phyloP scores from a whole-genome alignment of 768 basidiomycete species.

The Coprinellus micaceus region DNA sequence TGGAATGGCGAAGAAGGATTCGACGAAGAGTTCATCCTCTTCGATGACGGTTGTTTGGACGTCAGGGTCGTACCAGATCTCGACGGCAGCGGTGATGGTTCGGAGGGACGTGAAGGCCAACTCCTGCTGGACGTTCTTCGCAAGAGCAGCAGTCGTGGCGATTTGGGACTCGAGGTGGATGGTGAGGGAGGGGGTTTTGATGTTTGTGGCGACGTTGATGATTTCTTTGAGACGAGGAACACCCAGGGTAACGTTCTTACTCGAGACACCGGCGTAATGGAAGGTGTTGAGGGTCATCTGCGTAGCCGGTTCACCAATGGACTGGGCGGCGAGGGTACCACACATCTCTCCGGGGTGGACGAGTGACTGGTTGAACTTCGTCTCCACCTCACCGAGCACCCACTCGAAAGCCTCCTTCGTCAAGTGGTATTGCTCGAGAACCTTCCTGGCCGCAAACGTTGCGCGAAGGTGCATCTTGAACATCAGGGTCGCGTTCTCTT shows the following conservation, averaged over 20 bases:
- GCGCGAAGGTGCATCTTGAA: constrained; percentile 94
- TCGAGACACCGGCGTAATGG: constrained; percentile 99
- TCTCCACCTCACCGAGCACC: constrained; percentile 94
- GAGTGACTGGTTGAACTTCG: constrained; percentile 91
- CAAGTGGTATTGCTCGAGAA: constrained; percentile 84
- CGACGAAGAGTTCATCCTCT: constrained; percentile 92
- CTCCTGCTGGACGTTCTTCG: constrained; percentile 90
- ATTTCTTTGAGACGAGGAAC: constrained; percentile 99
- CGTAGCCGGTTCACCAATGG: constrained; percentile 98
- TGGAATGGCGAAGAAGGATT: constrained; percentile 98
- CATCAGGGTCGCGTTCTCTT: constrained; percentile 84
- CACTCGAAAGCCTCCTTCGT: constrained; percentile 95
- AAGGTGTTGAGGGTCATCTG: constrained; percentile 99
- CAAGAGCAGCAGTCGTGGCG: constrained; percentile 53
- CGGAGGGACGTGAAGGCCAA: constrained; percentile 91
- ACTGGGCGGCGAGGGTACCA: constrained; percentile 95
- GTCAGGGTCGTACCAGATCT: constrained; percentile 98
- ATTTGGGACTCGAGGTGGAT: constrained; percentile 81
- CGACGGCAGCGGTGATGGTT: constrained; percentile 91
- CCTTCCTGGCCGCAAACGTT: constrained; percentile 81
- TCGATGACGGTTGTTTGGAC: constrained; percentile 91
- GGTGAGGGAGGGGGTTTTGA: constrained; percentile 96
- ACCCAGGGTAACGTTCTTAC: constrained; percentile 98
- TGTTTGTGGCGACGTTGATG: constrained; percentile 97
- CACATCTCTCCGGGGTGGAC: constrained; percentile 99